Conservation (phyloP, 2,329 filamentous ascomycete species). For the Arthroderma sp. region DNA sequence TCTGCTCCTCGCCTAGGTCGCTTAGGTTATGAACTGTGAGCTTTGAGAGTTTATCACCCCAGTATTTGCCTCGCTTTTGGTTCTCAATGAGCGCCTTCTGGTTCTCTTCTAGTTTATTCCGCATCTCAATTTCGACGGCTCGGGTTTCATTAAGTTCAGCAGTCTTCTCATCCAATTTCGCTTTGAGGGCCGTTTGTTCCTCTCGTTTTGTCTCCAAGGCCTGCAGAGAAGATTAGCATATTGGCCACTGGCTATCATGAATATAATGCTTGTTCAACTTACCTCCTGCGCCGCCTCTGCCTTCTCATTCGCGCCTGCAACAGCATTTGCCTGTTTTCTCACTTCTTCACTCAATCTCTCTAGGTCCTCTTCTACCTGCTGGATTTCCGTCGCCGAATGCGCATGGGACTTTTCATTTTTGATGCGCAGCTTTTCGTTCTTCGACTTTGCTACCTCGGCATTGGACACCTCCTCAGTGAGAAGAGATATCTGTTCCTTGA, state of each 20-base stretch:
- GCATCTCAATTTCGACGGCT: constrained; percentile 91
- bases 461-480: constrained; percentile 71
- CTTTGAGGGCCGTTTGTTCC: constrained; percentile 66
- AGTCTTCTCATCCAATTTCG: constrained; percentile 74
- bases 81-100: constrained; percentile 80
- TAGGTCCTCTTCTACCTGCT: constrained; percentile 56
- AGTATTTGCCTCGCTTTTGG: constrained; percentile 69
- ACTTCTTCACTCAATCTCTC: constrained; percentile 69
- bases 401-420: constrained; percentile 77
- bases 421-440: constrained; percentile 79
- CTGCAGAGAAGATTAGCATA: constrained; percentile 19
- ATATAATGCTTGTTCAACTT: constrained; percentile 10
- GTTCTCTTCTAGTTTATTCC: constrained; percentile 92
- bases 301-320: constrained; percentile 56
- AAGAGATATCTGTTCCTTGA: constrained; percentile 73
- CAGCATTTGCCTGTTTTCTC: constrained; percentile 59
- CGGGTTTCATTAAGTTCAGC: constrained; percentile 77
- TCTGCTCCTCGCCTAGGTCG: constrained; percentile 48
- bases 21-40: constrained; percentile 69
- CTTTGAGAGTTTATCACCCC: constrained; percentile 81
- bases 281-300: constrained; percentile 70
- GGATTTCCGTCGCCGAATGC: constrained; percentile 68
- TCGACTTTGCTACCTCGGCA: constrained; percentile 76
- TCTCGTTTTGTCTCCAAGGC: constrained; percentile 65
- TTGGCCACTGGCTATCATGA: neutral